phyloP scores from a whole-genome alignment of 352 stramenopile species.

The Phytopythium helicoides region DNA sequence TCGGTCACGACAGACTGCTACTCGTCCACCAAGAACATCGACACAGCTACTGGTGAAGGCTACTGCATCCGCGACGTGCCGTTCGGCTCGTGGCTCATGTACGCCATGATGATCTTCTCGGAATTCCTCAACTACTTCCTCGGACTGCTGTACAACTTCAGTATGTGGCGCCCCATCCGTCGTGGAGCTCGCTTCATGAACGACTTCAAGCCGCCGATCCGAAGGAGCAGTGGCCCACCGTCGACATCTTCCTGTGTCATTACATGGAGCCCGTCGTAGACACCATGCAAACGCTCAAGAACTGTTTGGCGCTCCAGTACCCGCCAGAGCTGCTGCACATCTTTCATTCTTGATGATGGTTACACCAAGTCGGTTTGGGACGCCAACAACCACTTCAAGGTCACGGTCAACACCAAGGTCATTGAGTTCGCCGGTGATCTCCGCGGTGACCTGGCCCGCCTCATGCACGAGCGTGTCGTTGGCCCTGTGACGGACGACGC shows the following conservation, averaged over 20 bases:
- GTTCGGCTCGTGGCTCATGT: slow-evolving; percentile 76
- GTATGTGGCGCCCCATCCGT: slow-evolving; percentile 89
- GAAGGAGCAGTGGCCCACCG: slow-evolving; percentile 86
- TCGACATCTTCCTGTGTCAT: slow-evolving; percentile 89
- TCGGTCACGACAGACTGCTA: slow-evolving; percentile 52
- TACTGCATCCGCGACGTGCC: slow-evolving; percentile 81
- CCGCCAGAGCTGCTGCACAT: slow-evolving; percentile 84
- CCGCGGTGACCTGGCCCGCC: slow-evolving; percentile 69
- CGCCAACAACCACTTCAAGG: slow-evolving; percentile 89
- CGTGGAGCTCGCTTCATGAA: slow-evolving; percentile 86
- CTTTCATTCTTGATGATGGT: slow-evolving; percentile 87
- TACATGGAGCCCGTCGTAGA: slow-evolving; percentile 89
- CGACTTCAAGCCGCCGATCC: slow-evolving; percentile 88
- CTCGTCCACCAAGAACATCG: slow-evolving; percentile 74
- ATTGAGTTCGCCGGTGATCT: slow-evolving; percentile 86
- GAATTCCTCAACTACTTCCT: slow-evolving; percentile 89
- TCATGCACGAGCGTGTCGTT: slow-evolving; percentile 88
- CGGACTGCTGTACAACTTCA: slow-evolving; percentile 88
- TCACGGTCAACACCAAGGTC: slow-evolving; percentile 88
- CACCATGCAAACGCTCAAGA: slow-evolving; percentile 84
- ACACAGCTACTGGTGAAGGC: slow-evolving; percentile 49
- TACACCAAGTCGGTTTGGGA: slow-evolving; percentile 90
- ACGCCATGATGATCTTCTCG: slow-evolving; percentile 82
- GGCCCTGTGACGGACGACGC: slow-evolving; percentile 74
- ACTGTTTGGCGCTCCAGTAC: slow-evolving; percentile 86